A percentile compares a stretch with the other conserved stretches of the same genome.
These are phyloP conservation scores for Acanthamoeba sp. DNA, from an alignment of 208 protist species.

Conservation along the genomic window DNA sequence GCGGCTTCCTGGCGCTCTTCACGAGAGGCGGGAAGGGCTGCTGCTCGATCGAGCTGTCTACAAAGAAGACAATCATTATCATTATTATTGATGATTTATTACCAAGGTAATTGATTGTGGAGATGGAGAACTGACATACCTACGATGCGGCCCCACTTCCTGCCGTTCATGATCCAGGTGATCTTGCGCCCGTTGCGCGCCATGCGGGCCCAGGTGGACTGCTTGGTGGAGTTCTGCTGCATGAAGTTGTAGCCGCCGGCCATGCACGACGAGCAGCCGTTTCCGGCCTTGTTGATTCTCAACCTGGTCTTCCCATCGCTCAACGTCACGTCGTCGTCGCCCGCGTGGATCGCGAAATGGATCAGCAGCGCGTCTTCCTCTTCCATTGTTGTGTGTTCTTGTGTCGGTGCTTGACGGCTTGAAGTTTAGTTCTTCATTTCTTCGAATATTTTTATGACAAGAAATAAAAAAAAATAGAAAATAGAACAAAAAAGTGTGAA, in stretches of 20 bases:
- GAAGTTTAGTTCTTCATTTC: not conserved
- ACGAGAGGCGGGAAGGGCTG: not conserved
- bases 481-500: no score
- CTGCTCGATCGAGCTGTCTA: not conserved
- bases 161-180: constrained; percentile 28
- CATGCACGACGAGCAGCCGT: constrained; percentile 14
- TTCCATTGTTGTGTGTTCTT: not conserved
- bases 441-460: not conserved
- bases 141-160: constrained; percentile 19
- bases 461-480: not conserved
- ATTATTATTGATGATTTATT: no score
- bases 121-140: not conserved
- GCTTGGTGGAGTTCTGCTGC: constrained; percentile 7
- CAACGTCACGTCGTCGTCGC: not conserved
- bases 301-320: not conserved
- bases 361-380: constrained; percentile 26
- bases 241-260: constrained; percentile 11
- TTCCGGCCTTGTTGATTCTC: not conserved
- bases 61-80: not conserved
- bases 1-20: not conserved
- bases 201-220: constrained; percentile 22
- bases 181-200: constrained; percentile 14
- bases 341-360: constrained; percentile 23
- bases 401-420: no score
- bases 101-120: no score